A percentile compares a stretch with the other conserved stretches of the same genome.
phyloP scores from a whole-genome alignment of 2,329 filamentous ascomycete genomes.

The Botryotinia globosa region DNA sequence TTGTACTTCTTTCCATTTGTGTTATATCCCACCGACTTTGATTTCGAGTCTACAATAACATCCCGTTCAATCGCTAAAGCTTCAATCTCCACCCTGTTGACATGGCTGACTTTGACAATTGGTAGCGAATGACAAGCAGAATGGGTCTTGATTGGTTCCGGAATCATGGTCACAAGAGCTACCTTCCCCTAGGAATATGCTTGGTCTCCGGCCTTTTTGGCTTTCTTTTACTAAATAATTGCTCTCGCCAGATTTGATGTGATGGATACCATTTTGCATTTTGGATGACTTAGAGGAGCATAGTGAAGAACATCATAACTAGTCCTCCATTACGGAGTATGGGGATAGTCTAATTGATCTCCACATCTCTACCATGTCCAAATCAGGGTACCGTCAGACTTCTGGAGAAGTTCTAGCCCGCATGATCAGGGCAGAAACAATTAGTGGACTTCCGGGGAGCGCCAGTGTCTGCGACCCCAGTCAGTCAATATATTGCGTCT shows the following conservation, averaged over 20 bases:
- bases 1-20: not conserved
- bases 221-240: not conserved
- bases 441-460: conserved; percentile 3
- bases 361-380: not conserved
- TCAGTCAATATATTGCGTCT: not conserved
- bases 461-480: conserved; percentile 2
- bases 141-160: conserved; percentile 1
- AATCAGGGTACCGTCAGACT: not conserved
- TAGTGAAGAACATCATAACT: not conserved
- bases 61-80: not conserved
- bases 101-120: not conserved
- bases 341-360: not conserved
- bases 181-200: not conserved
- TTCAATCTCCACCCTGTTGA: conserved; percentile 2
- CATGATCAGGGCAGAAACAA: not conserved
- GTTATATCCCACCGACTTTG: too few relatives aligned
- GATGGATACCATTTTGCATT: not conserved
- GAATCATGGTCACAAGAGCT: conserved; percentile 11
- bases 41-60: not conserved
- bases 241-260: not conserved
- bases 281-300: not conserved
- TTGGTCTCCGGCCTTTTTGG: not conserved
- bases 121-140: not conserved
- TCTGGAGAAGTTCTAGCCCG: not conserved
- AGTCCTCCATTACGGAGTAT: not conserved